Conservation (phyloP, 805 yeast species). For the Millerago galiae region DNA sequence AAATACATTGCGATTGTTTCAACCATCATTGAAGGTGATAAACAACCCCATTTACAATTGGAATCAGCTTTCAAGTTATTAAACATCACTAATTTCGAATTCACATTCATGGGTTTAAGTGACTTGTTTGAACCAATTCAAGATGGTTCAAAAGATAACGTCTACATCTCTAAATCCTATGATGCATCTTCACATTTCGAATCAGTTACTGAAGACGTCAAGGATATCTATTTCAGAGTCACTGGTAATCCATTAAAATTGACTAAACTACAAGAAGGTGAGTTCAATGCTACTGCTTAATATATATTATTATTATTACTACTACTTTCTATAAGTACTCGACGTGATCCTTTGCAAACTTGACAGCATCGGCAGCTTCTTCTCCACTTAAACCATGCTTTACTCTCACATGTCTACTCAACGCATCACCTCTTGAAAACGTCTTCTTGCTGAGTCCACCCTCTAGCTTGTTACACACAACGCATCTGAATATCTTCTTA, state of each 20-base stretch:
- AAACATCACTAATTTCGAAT: conserved; percentile 49
- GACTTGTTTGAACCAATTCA: conserved; percentile 82
- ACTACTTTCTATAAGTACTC: conserved; percentile 35
- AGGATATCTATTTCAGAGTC: conserved; percentile 86
- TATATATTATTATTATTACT: not conserved
- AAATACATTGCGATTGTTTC: conserved; percentile 91
- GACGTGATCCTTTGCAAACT: conserved; percentile 71
- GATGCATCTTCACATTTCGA: conserved; percentile 96
- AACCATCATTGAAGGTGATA: conserved; percentile 87
- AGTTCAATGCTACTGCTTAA: conserved; percentile 21
- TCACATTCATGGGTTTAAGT: conserved; percentile 83
- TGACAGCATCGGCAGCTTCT: conserved; percentile 65
- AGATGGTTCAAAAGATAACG: conserved; percentile 75
- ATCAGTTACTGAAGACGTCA: conserved; percentile 92
- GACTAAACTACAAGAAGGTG: conserved; percentile 22
- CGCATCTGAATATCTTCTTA: conserved; percentile 80
- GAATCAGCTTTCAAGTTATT: conserved; percentile 90
- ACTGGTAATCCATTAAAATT: conserved; percentile 79
- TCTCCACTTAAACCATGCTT: conserved; percentile 71
- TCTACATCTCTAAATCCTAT: conserved; percentile 81
- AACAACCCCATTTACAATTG: conserved; percentile 89
- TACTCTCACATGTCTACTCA: conserved; percentile 87
- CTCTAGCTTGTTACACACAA: conserved; percentile 55
- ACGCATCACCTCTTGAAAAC: conserved; percentile 89
- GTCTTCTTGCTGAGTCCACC: conserved; percentile 52